Conservation (phyloP, 1,284 basidiomycete genomes). For the Ustilago nuda region DNA sequence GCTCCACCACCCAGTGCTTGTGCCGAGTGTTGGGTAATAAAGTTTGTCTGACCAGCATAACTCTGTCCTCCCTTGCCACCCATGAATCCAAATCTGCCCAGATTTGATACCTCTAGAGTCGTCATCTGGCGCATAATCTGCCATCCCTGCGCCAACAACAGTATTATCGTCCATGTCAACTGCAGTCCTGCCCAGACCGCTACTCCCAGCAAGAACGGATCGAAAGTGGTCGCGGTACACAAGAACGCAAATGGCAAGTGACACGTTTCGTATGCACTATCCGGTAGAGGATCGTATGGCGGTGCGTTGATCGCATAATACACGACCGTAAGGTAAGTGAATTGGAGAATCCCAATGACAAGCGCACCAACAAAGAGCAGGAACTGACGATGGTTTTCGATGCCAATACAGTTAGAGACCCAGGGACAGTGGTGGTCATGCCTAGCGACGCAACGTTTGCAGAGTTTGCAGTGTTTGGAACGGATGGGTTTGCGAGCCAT, state of each 20-base stretch:
- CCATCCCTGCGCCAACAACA: slow-evolving; percentile 87
- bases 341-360: slow-evolving; percentile 81
- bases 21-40: slow-evolving; percentile 35
- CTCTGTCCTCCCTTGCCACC: slow-evolving; percentile 82
- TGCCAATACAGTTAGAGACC: slow-evolving; percentile 99
- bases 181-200: slow-evolving; percentile 88
- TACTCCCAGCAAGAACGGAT: slow-evolving; percentile 86
- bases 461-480: slow-evolving; percentile 93
- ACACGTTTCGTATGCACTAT: slow-evolving; percentile 71
- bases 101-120: slow-evolving; percentile 92
- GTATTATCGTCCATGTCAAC: slow-evolving; percentile 89
- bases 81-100: slow-evolving; percentile 96
- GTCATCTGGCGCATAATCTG: slow-evolving; percentile 95
- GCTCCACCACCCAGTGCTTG: slow-evolving; percentile 9
- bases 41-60: slow-evolving; percentile 71
- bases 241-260: slow-evolving; percentile 76
- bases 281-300: slow-evolving; percentile 48
- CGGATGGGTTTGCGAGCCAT: slow-evolving; percentile 92
- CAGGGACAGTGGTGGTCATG: slow-evolving; percentile 85
- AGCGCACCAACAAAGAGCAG: slow-evolving; percentile 86
- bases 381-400: slow-evolving; percentile 94
- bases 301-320: slow-evolving; percentile 33
- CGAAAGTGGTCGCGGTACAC: slow-evolving; percentile 74
- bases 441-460: slow-evolving; percentile 84
- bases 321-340: slow-evolving; percentile 83